Evolutionary conservation across 805 yeast genomes (phyloP).

Genomic region (Sugiyamaella lignohabitans): DNA sequence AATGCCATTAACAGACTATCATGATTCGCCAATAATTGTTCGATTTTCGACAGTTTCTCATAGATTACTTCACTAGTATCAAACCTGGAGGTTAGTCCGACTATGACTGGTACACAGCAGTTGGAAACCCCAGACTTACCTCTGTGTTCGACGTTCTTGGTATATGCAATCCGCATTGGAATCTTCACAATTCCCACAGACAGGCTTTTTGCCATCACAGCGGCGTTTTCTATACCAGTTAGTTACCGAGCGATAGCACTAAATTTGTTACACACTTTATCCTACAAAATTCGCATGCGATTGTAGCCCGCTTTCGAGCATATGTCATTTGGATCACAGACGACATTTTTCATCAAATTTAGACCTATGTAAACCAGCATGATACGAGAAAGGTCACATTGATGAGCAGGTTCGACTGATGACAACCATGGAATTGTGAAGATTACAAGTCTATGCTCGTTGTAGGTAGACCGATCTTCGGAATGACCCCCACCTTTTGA

Average conservation of each 20-base stretch:
- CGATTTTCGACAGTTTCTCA: conserved; percentile 2
- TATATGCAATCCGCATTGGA: conserved; percentile 11
- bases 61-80: background rate
- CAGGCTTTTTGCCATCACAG: conserved; percentile 11
- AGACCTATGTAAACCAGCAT: too few relatives aligned
- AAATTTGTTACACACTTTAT: conserved; percentile 6
- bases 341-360: too few relatives aligned
- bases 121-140: background rate
- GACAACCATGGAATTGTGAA: too few relatives aligned
- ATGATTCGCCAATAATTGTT: background rate
- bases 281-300: conserved; percentile 15
- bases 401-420: too few relatives aligned
- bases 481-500: too few relatives aligned
- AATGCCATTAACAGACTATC: background rate
- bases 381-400: too few relatives aligned
- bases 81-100: background rate
- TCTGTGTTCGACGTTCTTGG: conserved; percentile 3
- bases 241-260: background rate
- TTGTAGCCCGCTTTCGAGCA: conserved; percentile 10
- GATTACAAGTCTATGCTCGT: too few relatives aligned
- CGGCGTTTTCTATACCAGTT: conserved; percentile 11
- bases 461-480: too few relatives aligned
- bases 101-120: too few relatives aligned
- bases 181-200: conserved; percentile 8
- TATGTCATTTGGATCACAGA: too few relatives aligned